Evolutionary conservation across 805 yeast genomes (phyloP).

Genomic region (Diddensiella caesifluorescens): DNA sequence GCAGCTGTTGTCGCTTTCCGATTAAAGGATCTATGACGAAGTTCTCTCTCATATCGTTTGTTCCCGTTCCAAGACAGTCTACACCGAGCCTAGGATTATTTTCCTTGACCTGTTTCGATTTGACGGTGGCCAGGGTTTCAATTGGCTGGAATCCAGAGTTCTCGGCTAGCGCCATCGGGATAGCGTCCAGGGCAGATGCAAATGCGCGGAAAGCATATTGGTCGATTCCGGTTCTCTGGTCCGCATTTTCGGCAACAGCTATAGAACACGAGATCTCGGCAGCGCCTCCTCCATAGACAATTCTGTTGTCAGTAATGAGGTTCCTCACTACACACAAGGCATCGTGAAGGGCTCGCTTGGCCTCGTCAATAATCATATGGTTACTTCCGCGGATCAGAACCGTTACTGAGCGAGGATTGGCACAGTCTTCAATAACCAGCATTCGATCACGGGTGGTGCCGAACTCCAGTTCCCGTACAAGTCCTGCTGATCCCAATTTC

Average conservation of each 20-base stretch:
- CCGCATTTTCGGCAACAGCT: conserved; percentile 88
- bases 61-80: conserved; percentile 85
- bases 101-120: conserved; percentile 78
- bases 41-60: conserved; percentile 87
- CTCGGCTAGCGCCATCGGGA: conserved; percentile 94
- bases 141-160: conserved; percentile 95
- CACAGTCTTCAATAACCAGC: conserved; percentile 88
- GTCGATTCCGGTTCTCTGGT: conserved; percentile 88
- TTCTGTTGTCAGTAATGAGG: conserved; percentile 82
- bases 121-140: conserved; percentile 77
- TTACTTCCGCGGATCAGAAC: conserved; percentile 93
- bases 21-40: conserved; percentile 96
- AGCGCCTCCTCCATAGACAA: conserved; percentile 99
- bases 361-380: conserved; percentile 97
- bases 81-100: conserved; percentile 73
- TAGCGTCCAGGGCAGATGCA: conserved; percentile 80
- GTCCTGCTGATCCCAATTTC: conserved; percentile 85
- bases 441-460: conserved; percentile 96
- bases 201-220: conserved; percentile 98
- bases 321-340: conserved; percentile 96
- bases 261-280: conserved; percentile 92
- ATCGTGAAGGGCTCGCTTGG: conserved; percentile 93
- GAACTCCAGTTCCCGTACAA: conserved; percentile 79
- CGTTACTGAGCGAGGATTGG: conserved; percentile 83
- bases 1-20: conserved; percentile 93